Evolutionary conservation across 176 grass and related monocot genomes (phyloP).

Genomic region (Alopecurus myosuroides): DNA sequence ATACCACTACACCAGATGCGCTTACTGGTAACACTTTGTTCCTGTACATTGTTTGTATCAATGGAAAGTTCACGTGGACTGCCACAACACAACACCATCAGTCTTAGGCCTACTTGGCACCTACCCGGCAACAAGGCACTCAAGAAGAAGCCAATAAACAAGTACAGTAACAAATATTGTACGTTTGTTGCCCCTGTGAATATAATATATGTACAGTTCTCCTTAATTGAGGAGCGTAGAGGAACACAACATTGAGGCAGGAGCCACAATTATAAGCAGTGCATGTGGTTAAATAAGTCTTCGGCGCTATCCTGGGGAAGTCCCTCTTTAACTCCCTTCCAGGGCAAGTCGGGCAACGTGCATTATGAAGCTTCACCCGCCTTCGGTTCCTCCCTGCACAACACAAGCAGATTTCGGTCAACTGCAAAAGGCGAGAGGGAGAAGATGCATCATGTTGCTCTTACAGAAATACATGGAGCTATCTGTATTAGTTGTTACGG

Average conservation of each 20-base stretch:
- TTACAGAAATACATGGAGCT: not conserved
- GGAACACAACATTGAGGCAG: not conserved
- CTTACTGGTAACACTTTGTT: too few species aligned
- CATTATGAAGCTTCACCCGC: too few species aligned
- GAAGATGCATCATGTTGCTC: not conserved
- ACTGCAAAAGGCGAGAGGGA: not conserved
- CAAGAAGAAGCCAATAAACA: not conserved
- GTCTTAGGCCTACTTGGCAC: not conserved
- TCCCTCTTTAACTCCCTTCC: not conserved
- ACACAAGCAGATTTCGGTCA: not conserved
- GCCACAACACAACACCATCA: not conserved
- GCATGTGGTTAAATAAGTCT: not conserved
- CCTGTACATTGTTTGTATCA: too few species aligned
- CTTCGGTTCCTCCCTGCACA: not conserved
- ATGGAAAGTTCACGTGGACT: too few species aligned
- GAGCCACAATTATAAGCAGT: not conserved
- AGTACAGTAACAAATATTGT: not conserved
- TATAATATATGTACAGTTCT: too few species aligned
- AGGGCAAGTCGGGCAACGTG: not conserved
- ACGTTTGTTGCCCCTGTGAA: too few species aligned
- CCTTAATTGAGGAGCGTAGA: too few species aligned
- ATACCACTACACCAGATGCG: conserved; percentile 99
- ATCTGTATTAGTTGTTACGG: not conserved
- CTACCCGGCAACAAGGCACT: not conserved
- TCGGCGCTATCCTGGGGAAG: not conserved